phyloP scores from a whole-genome alignment of 805 yeast species.

The Lachancea dasiensis region DNA sequence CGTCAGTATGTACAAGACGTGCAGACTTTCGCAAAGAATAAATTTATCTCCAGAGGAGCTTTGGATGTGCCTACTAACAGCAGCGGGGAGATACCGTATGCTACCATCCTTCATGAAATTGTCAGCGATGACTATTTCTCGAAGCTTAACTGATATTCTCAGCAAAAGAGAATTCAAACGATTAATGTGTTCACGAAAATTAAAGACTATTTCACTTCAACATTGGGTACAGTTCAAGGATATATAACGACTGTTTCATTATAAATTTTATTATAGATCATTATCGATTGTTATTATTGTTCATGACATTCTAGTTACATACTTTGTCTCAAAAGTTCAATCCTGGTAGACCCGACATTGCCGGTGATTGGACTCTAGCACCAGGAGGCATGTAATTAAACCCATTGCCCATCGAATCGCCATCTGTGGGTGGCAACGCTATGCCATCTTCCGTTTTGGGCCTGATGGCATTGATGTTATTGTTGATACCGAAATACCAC shows the following conservation, averaged over 20 bases:
- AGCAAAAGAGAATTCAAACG: slow-evolving; percentile 2
- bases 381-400: slow-evolving; percentile 2
- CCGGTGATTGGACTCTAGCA: slow-evolving; percentile 1
- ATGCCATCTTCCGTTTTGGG: slow-evolving; percentile 32
- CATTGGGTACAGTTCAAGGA: slow-evolving; percentile 1
- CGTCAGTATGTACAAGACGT: slow-evolving; percentile 20
- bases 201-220: background rate
- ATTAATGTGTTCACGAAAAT: slow-evolving; percentile 4
- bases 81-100: slow-evolving; percentile 10
- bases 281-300: background rate
- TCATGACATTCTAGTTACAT: background rate
- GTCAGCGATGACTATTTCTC: slow-evolving; percentile 18
- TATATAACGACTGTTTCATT: background rate
- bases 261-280: background rate
- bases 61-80: background rate
- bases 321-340: slow-evolving; percentile 8
- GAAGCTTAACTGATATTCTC: slow-evolving; percentile 8
- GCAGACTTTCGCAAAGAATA: slow-evolving; percentile 14
- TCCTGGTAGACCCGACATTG: slow-evolving; percentile 12
- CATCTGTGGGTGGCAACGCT: slow-evolving; percentile 25
- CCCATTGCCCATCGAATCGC: slow-evolving; percentile 5
- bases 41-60: background rate
- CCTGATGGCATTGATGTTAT: slow-evolving; percentile 32
- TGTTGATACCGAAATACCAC: slow-evolving; percentile 45
- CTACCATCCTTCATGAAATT: slow-evolving; percentile 14